Conservation (phyloP, 805 yeast genomes). For the Nakazawaea ishiwadae region DNA sequence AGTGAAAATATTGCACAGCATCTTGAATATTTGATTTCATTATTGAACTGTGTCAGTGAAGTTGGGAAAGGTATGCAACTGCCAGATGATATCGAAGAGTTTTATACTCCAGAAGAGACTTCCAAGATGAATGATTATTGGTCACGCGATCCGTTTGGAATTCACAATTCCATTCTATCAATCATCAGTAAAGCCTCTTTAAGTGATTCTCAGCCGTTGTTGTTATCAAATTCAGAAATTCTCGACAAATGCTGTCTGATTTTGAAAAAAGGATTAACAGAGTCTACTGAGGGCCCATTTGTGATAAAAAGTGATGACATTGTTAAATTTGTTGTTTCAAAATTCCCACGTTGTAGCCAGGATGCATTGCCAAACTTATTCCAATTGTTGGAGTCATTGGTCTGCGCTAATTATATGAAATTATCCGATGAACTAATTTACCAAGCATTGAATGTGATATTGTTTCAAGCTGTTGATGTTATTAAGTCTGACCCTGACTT, state of each 20-base stretch:
- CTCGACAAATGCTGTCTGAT: constrained; percentile 63
- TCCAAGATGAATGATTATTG: constrained; percentile 35
- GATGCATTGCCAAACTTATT: constrained; percentile 39
- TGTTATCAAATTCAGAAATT: constrained; percentile 40
- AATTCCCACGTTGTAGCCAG: constrained; percentile 20
- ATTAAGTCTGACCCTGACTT: constrained; percentile 56
- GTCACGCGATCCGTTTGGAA: constrained; percentile 39
- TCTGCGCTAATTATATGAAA: constrained; percentile 30
- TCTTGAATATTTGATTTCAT: constrained; percentile 45
- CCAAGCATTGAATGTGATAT: constrained; percentile 32
- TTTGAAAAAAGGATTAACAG: constrained; percentile 60
- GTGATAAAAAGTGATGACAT: constrained; percentile 40
- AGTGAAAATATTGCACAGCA: constrained; percentile 13
- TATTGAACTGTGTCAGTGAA: constrained; percentile 61
- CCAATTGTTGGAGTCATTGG: constrained; percentile 39
- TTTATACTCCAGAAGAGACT: constrained; percentile 29
- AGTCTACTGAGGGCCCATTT: constrained; percentile 62
- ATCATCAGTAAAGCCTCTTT: constrained; percentile 39
- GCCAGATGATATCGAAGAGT: constrained; percentile 49
- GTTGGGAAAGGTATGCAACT: constrained; percentile 65
- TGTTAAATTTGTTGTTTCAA: constrained; percentile 31
- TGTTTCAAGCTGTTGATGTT: constrained; percentile 28
- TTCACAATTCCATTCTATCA: constrained; percentile 37
- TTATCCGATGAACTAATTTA: constrained; percentile 29
- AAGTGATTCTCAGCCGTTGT: constrained; percentile 21